Evolutionary conservation across 345 rosid genomes (phyloP), one percentile per base, ranked within the genome.

Genomic region (Citrus hindsii): DNA sequence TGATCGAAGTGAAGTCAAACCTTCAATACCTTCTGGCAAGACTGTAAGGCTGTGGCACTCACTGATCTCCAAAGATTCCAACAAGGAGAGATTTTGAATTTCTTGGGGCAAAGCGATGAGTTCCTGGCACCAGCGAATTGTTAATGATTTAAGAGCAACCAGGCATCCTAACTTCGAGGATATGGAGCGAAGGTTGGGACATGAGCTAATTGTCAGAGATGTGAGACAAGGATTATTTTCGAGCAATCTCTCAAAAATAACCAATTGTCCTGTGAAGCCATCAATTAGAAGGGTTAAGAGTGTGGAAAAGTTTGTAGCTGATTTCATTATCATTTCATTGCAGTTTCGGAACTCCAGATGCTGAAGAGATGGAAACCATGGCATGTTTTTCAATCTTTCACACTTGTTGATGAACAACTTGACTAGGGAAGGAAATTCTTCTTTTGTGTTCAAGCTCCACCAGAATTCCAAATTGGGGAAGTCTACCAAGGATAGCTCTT

Each of bases 21-120:
- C 76, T 64, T 63, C 32, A 72, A 72, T 25, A 5, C 66, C 71
- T 9, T 65, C 72, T 53, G 81, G 66, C 30, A 79, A 6, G 28
- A 63, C 51, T 4, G 3, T 27, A 19, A 79, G 59, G 58, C 42
- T 64, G 32, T 19, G 56, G 37, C 81, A 79, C 27, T 79, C 81
- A 65, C 40, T 64, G 63, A 79, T 38, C 72, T 79, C 77, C 65
- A 79, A 53, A 24, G 72, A 64, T 55, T 79, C 81, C 69, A 79
- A 55, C 1, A 65, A 46, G 21, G 48, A 72, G 42, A 71, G 76
- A 46, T 79, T 66, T 37, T 79, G 66, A 35, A 79, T 73, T 10
- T 63, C 55, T 40, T 73, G 73, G 27, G 74, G 82, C 48, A 73
- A 48, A 66, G 46, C 58, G 13, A 33, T 22, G 28, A 79, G 82